Evolutionary conservation across 495 filamentous ascomycete species (phyloP).

Genomic region (Penicillium macrosclerotiorum): DNA sequence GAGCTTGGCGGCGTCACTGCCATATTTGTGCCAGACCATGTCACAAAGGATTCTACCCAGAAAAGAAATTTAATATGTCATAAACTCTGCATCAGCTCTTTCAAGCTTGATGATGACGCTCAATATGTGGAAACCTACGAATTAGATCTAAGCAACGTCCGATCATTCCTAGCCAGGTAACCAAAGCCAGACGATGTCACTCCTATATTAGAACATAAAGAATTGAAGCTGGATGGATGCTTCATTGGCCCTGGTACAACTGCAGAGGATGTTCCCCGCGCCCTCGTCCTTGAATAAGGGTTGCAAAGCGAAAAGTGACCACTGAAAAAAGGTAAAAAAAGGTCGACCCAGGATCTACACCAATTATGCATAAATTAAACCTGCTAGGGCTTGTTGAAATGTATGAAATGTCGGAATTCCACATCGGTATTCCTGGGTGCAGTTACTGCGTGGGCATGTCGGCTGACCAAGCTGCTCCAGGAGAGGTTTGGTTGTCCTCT

Average conservation of each 20-base stretch:
- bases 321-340: conserved; percentile 30
- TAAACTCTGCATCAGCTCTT: conserved; percentile 31
- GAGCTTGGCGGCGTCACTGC: conserved; percentile 48
- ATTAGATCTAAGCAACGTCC: conserved; percentile 39
- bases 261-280: conserved; percentile 44
- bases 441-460: conserved; percentile 48
- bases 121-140: conserved; percentile 33
- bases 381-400: conserved; percentile 33
- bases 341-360: conserved; percentile 39
- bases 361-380: conserved; percentile 34
- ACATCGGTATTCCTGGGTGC: conserved; percentile 42
- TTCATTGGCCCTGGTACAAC: conserved; percentile 54
- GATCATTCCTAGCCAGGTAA: conserved; percentile 37
- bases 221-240: conserved; percentile 38
- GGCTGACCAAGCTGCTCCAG: conserved; percentile 37
- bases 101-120: conserved; percentile 37
- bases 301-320: conserved; percentile 30
- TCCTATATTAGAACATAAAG: conserved; percentile 29
- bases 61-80: conserved; percentile 27
- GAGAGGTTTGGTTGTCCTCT: conserved; percentile 45
- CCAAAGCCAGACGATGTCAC: conserved; percentile 48
- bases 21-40: conserved; percentile 39
- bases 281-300: conserved; percentile 36
- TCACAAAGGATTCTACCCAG: conserved; percentile 32
- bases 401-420: conserved; percentile 41